These are phyloP conservation scores for Collybia nuda DNA, from an alignment of 768 basidiomycete species.

Conservation along the genomic window DNA sequence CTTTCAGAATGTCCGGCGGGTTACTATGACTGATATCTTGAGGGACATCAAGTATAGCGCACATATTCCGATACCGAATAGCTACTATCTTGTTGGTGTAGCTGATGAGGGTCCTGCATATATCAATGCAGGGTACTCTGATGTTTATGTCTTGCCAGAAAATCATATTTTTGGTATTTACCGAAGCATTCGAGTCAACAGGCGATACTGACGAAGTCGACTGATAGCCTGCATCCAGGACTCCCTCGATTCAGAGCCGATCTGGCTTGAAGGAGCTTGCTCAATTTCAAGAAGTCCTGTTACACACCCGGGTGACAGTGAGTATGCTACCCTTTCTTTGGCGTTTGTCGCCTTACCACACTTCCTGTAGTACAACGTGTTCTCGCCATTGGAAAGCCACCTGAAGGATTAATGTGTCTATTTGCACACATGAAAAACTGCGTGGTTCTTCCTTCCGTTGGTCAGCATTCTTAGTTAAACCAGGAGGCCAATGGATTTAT, in stretches of 20 bases:
- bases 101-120: constrained; percentile 82
- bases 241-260: constrained; percentile 45
- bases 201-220: constrained; percentile 1
- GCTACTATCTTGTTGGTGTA: constrained; percentile 74
- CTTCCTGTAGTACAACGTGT: constrained; percentile 59
- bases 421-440: constrained; percentile 67
- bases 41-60: constrained; percentile 77
- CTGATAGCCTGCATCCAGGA: constrained; percentile 56
- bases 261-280: constrained; percentile 59
- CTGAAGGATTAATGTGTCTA: constrained; percentile 49
- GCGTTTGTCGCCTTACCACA: constrained; percentile 3
- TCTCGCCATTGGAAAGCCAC: constrained; percentile 69
- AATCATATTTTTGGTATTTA: constrained; percentile 67
- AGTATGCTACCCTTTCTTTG: background rate
- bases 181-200: background rate
- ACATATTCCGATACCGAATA: constrained; percentile 67
- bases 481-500: background rate
- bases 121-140: constrained; percentile 39
- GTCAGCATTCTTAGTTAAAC: constrained; percentile 33
- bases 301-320: constrained; percentile 75
- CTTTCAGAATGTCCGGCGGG: constrained; percentile 53
- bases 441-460: constrained; percentile 67
- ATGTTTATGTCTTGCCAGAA: constrained; percentile 53
- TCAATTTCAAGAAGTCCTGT: constrained; percentile 73
- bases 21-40: constrained; percentile 62